phyloP scores from a whole-genome alignment of 176 grass and related monocot species.

The Carex myosuroides region DNA sequence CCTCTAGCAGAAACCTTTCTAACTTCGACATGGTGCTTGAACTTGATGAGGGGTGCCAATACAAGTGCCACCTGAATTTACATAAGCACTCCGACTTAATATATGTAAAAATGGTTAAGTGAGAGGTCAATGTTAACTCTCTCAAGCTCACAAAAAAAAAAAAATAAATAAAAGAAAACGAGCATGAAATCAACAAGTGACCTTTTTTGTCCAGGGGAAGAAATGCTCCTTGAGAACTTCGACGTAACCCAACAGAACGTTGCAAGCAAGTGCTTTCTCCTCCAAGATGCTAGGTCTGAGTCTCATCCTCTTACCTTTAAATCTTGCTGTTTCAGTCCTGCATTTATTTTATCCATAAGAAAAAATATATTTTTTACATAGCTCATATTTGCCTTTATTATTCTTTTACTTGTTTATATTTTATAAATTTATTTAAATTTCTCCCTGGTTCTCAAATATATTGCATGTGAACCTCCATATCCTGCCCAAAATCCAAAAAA shows the following conservation, averaged over 20 bases:
- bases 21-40: slow-evolving; percentile 91
- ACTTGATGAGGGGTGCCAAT: slow-evolving; percentile 86
- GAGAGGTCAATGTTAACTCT: not conserved
- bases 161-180: not conserved
- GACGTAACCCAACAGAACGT: slow-evolving; percentile 82
- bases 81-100: not conserved
- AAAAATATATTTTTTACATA: not conserved
- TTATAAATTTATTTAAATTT: not conserved
- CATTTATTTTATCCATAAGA: slow-evolving; percentile 16
- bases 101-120: slow-evolving; percentile 14
- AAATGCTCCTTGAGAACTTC: slow-evolving; percentile 89
- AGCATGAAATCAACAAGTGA: slow-evolving; percentile 11
- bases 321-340: slow-evolving; percentile 75
- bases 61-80: slow-evolving; percentile 65
- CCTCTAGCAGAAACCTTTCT: slow-evolving; percentile 85
- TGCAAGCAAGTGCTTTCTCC: slow-evolving; percentile 92
- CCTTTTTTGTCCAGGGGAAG: slow-evolving; percentile 97
- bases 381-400: not conserved
- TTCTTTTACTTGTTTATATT: not conserved
- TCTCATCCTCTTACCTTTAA: slow-evolving; percentile 75
- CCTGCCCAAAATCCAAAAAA: not conserved
- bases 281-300: slow-evolving; percentile 77
- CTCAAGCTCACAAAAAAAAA: not conserved
- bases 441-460: not conserved
- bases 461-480: not conserved